Percentiles rank a stretch among this genome's conserved stretches.
phyloP scores from a whole-genome alignment of 2,329 filamentous ascomycete species.

The Davidsoniella eucalypti region DNA sequence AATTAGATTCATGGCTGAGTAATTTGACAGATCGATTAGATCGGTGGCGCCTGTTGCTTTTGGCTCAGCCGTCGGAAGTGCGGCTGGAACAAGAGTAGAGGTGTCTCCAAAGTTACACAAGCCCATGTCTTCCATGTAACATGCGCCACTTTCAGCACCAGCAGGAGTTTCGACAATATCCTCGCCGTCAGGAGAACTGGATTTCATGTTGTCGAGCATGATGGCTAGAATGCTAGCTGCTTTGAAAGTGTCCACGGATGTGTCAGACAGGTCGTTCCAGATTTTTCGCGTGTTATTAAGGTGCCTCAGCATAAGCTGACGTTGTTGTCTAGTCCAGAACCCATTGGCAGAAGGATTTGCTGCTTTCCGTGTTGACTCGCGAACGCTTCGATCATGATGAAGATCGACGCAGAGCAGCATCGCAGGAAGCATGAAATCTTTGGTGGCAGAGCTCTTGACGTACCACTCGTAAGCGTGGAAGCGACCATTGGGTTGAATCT shows the following conservation, averaged over 20 bases:
- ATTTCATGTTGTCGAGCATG: conserved; percentile 58
- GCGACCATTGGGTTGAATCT: conserved; percentile 55
- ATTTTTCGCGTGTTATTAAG: conserved; percentile 60
- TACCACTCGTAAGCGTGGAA: conserved; percentile 62
- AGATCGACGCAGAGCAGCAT: conserved; percentile 75
- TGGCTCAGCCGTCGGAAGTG: neutral
- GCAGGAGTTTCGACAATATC: neutral
- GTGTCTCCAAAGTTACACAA: neutral
- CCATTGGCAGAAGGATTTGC: neutral
- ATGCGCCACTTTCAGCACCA: neutral
- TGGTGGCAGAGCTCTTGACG: conserved; percentile 61
- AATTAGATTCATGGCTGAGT: neutral
- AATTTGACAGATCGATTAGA: neutral
- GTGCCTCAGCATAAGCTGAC: conserved; percentile 58
- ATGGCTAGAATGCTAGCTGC: conserved; percentile 65
- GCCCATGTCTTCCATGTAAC: neutral
- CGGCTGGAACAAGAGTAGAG: neutral
- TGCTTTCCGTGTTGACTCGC: conserved; percentile 29
- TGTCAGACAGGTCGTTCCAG: conserved; percentile 62
- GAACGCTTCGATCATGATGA: conserved; percentile 30
- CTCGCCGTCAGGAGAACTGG: neutral
- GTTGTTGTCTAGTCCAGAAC: conserved; percentile 39
- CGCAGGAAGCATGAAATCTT: conserved; percentile 72
- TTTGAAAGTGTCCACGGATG: conserved; percentile 82
- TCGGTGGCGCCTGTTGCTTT: neutral